phyloP scores from a whole-genome alignment of 1,284 basidiomycete species.

The Lentinus polychrous region DNA sequence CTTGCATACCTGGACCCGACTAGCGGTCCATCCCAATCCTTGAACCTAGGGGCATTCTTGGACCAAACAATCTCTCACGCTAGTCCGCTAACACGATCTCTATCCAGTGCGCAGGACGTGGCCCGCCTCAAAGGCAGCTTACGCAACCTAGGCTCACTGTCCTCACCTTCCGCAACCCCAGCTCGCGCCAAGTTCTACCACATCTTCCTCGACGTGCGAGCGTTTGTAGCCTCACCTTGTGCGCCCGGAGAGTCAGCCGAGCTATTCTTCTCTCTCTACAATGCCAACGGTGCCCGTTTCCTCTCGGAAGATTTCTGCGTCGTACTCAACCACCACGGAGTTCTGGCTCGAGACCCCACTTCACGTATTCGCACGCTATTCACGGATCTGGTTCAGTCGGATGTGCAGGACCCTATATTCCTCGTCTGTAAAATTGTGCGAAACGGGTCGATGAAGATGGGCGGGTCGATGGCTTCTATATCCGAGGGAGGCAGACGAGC shows the following conservation, averaged over 20 bases:
- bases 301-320: conserved; percentile 93
- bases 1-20: conserved; percentile 73
- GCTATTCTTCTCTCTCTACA: conserved; percentile 92
- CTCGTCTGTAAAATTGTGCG: conserved; percentile 89
- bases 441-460: conserved; percentile 81
- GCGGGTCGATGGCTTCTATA: conserved; percentile 43
- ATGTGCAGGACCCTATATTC: conserved; percentile 79
- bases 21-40: conserved; percentile 21
- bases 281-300: conserved; percentile 77
- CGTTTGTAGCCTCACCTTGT: conserved; percentile 88
- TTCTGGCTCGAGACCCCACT: conserved; percentile 68
- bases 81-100: conserved; percentile 59
- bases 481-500: conserved; percentile 38
- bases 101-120: conserved; percentile 50
- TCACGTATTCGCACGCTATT: conserved; percentile 80
- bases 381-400: conserved; percentile 79
- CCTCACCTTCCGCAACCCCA: conserved; percentile 24
- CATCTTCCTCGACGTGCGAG: conserved; percentile 83
- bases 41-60: conserved; percentile 21
- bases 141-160: conserved; percentile 42
- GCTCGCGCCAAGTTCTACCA: conserved; percentile 77
- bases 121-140: conserved; percentile 39
- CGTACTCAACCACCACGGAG: conserved; percentile 87
- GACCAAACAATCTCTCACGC: conserved; percentile 36
- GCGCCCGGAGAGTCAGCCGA: conserved; percentile 88